Evolutionary conservation across 768 basidiomycete species (phyloP), one percentile per base, ranked within the genome.

Genomic region (Pleurotus cornucopiae): DNA sequence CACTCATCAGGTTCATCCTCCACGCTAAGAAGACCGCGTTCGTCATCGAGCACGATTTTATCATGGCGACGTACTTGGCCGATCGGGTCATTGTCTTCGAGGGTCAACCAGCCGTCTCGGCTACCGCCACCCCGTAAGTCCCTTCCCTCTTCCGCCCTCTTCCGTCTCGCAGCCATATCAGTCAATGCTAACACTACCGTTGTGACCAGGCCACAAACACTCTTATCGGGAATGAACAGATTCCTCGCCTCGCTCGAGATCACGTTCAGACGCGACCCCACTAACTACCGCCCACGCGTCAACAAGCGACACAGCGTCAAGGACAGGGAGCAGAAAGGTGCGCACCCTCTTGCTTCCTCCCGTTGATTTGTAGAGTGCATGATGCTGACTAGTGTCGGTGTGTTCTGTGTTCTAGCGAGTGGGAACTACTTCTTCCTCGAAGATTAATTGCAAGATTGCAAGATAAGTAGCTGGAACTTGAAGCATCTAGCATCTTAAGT

Each of bases 41-140:
- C 70, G 83, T 99, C 64, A 98, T 99, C 66, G 97, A 99, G 81
- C 97, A 99, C 85, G 96, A 98, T 77, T 98, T 99, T 72, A 97
- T 98, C 76, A 98, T 98, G 96, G 95, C 96, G 3, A 98, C 96
- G 2, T 98, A 99, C 72, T 89, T 99, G 55, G 96, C 97, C 41
- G 97, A 99, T 69, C 89, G 96, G 46, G 94, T 97, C 64, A 94
- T 96, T 58, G 93, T 95, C 11, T 95, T 93, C 63, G 87, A 90
- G 68, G 91, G 91, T 39, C 71, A 84, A 63, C 96, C 97, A 5
- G 95, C 94, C 41, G 71, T 94, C 49, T 54, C 87, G 49, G 95
- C 97, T 14, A 95, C 87, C 40, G 97, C 97, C 16, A 89, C 91
- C 21, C 91, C 88, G 91, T 96, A 69, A 65, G 89, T 14, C 40